Evolutionary conservation across 2,329 filamentous ascomycete species (phyloP), one percentile per base, ranked within the genome.

Genomic region (Trichoderma sp.): DNA sequence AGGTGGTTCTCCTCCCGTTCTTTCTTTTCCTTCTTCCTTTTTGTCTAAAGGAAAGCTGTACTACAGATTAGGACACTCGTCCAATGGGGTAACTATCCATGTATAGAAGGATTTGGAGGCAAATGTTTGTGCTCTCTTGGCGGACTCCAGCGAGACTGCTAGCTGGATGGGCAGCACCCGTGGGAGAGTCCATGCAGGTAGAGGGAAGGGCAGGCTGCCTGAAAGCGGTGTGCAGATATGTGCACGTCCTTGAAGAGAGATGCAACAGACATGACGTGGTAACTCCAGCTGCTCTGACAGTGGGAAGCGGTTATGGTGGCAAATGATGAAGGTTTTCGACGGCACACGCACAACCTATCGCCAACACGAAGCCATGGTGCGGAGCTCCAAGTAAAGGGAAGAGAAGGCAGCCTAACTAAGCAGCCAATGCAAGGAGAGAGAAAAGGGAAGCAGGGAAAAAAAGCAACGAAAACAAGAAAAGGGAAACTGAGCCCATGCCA

Each of bases 41-140:
- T 43, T n/a, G 39, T 43, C 7, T 43, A n/a, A 4, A 30, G 17
- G 28, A n/a, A 30, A 50, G 39, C 65, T 69, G 50, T 20, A 26
- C 57, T 53, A 65, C 43, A 15, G 12, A 17, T 50, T 23, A 50
- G 59, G 65, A 65, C 70, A 68, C 65, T 68, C 26, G 65, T 53
- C 70, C 64, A 47, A 64, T 32, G 26, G n/a, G 15, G 61, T 15
- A 39, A 39, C 20, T 53, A 20, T 13, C 50, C 28, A 53, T 15
- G 28, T 11, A 47, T 23, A 23, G 36, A 15, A 39, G 26, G 36
- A 69, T 34, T n/a, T 26, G 23, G 34, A 57, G 28, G 64, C 13
- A 61, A 50, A 11, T 6, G 47, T 15, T 15, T 50, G 53, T 62
- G 66, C 30, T 28, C 57, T 32, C 53, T n/a, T 17, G 26, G 12